phyloP scores from a whole-genome alignment of 2,329 filamentous ascomycete species.

The Sphaerostilbella broomeana region DNA sequence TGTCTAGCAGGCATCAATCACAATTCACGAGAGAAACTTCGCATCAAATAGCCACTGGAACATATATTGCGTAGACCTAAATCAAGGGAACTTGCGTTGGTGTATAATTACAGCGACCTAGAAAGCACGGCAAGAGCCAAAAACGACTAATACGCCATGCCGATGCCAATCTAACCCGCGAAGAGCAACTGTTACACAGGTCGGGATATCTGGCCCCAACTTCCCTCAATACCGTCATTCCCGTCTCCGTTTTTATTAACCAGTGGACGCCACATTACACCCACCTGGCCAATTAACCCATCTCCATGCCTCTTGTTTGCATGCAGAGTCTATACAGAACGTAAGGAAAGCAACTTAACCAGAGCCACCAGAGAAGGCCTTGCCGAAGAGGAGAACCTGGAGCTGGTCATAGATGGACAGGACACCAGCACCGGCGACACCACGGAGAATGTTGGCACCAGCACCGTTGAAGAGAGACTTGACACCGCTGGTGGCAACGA shows the following conservation, averaged over 20 bases:
- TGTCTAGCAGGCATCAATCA: too few species aligned
- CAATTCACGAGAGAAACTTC: too few species aligned
- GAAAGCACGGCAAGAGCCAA: constrained; percentile 40
- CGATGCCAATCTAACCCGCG: constrained; percentile 44
- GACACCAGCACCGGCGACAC: constrained; percentile 99
- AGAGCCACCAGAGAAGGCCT: constrained; percentile 81
- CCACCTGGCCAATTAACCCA: constrained; percentile 26
- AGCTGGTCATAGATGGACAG: constrained; percentile 99
- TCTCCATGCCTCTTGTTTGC: constrained; percentile 24
- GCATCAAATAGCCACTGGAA: too few species aligned
- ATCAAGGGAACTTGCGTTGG: constrained; percentile 49
- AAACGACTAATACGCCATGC: constrained; percentile 40
- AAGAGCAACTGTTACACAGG: constrained; percentile 36
- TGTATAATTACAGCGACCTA: constrained; percentile 58
- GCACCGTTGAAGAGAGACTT: constrained; percentile 99
- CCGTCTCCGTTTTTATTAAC: constrained; percentile 40
- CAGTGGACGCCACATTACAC: constrained; percentile 32
- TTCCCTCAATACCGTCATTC: constrained; percentile 41
- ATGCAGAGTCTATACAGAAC: constrained; percentile 37
- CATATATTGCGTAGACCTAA: constrained; percentile 3
- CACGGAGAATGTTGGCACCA: constrained; percentile 99
- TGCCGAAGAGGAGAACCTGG: constrained; percentile 98
- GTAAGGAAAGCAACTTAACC: constrained; percentile 37
- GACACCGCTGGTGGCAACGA: constrained; percentile 94
- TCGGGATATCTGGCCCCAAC: constrained; percentile 33